These are phyloP conservation scores for Haplographium delicatum DNA, from an alignment of 495 filamentous ascomycete genomes.

Conservation along the genomic window DNA sequence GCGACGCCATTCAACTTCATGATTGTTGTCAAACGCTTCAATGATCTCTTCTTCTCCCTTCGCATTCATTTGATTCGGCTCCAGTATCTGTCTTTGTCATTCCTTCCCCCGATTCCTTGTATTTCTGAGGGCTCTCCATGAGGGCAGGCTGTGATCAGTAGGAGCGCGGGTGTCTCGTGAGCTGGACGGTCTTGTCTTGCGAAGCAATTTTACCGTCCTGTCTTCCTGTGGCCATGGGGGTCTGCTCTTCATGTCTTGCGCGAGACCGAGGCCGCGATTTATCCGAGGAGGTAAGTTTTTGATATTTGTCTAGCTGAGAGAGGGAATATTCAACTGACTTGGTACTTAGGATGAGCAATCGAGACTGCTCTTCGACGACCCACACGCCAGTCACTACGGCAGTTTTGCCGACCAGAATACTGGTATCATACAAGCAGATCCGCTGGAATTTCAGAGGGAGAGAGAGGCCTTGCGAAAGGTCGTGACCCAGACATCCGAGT, in stretches of 20 bases:
- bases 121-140: neutral
- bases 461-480: conserved; percentile 51
- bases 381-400: conserved; percentile 46
- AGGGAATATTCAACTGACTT: conserved; percentile 3
- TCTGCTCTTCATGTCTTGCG: conserved; percentile 25
- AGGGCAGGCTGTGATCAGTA: neutral
- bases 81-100: neutral
- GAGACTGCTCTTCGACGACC: conserved; percentile 47
- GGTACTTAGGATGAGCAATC: conserved; percentile 43
- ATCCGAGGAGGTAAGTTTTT: conserved; percentile 22
- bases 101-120: neutral
- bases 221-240: conserved; percentile 21
- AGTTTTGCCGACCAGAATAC: conserved; percentile 46
- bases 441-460: conserved; percentile 52
- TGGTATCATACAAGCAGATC: conserved; percentile 40
- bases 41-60: conserved; percentile 1
- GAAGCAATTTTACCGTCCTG: neutral
- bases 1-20: neutral
- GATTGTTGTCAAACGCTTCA: neutral
- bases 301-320: neutral
- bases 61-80: neutral
- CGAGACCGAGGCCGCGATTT: conserved; percentile 14
- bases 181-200: neutral
- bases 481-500: conserved; percentile 52
- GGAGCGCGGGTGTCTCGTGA: conserved; percentile 3